Conservation (phyloP, 345 rosid species). For the Salix udensis region DNA sequence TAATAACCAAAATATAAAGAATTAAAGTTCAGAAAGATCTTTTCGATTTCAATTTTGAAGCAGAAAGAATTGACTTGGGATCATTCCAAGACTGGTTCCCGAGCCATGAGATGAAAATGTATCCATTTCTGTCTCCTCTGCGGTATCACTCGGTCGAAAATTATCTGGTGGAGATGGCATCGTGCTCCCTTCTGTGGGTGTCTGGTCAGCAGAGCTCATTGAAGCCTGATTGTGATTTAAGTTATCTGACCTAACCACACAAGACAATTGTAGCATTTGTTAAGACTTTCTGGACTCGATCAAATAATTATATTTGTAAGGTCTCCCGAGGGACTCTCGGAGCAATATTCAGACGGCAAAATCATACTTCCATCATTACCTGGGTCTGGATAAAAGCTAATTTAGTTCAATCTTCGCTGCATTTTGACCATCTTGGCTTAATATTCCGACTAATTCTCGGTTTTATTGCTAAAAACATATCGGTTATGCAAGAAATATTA, state of each 20-base stretch:
- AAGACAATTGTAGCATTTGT: neutral
- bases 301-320: neutral
- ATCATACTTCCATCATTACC: neutral
- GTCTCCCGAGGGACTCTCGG: neutral
- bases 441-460: neutral
- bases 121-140: neutral
- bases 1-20: too few relatives aligned
- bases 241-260: neutral
- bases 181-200: neutral
- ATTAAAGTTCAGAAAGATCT: too few relatives aligned
- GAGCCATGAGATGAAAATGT: neutral
- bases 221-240: neutral
- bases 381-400: neutral
- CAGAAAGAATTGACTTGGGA: too few relatives aligned
- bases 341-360: neutral
- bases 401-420: neutral
- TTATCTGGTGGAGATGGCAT: too few relatives aligned
- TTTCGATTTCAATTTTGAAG: too few relatives aligned
- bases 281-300: neutral
- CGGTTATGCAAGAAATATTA: too few relatives aligned
- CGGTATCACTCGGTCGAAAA: too few relatives aligned
- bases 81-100: too few relatives aligned
- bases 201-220: neutral
- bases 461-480: too few relatives aligned
- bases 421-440: neutral